These are phyloP conservation scores for Geoglossum glabrum DNA, from an alignment of 495 filamentous ascomycete species.

Conservation along the genomic window DNA sequence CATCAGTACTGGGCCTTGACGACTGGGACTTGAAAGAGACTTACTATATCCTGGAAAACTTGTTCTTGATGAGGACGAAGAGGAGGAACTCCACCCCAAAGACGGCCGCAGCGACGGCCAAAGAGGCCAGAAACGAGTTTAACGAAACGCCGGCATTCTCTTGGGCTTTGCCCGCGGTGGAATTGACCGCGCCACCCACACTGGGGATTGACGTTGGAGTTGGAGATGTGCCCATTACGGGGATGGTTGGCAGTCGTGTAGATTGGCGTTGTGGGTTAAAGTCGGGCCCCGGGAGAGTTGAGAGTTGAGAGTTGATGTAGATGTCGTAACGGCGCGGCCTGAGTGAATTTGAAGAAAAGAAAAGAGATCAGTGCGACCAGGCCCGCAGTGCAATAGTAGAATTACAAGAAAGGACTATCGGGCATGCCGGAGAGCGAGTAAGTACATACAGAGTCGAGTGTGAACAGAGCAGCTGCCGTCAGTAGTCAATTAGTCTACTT, in stretches of 20 bases:
- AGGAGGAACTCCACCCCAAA: conserved; percentile 60
- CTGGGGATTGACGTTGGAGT: conserved; percentile 19
- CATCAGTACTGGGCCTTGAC: conserved; percentile 9
- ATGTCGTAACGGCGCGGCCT: not conserved
- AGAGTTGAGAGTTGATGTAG: not conserved
- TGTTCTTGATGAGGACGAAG: conserved; percentile 60
- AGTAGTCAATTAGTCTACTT: not conserved
- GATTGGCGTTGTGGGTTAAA: not conserved
- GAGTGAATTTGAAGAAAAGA: not conserved
- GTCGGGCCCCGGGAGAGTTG: not conserved
- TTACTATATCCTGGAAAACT: conserved; percentile 70
- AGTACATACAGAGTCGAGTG: not conserved
- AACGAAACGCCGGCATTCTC: conserved; percentile 28
- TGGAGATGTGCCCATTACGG: conserved; percentile 14
- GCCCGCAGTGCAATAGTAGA: not conserved
- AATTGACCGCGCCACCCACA: conserved; percentile 8
- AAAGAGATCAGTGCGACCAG: conserved; percentile 5
- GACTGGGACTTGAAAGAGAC: conserved; percentile 12
- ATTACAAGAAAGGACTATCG: not conserved
- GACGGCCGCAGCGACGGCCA: conserved; percentile 46
- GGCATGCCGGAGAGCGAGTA: not conserved
- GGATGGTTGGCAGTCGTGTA: conserved; percentile 9
- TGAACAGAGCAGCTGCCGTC: not conserved
- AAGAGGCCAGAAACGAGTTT: conserved; percentile 50
- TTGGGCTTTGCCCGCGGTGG: conserved; percentile 6